These are phyloP conservation scores for Malus hybrid DNA, from an alignment of 331 rosid species.

Conservation along the genomic window DNA sequence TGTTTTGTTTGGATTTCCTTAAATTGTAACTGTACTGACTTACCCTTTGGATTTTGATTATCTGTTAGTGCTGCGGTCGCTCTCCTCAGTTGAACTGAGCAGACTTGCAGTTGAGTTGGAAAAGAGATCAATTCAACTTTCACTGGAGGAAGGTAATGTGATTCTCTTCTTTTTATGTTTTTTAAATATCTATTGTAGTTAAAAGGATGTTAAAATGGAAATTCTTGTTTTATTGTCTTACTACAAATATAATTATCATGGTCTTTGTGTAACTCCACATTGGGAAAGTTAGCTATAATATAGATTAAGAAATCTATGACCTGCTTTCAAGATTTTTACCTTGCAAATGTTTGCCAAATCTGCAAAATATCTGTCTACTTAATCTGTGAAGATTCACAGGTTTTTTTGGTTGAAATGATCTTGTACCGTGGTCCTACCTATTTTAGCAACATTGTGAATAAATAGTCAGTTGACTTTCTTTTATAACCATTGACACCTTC, in stretches of 20 bases:
- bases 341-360: neutral
- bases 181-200: neutral
- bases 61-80: conserved; percentile 62
- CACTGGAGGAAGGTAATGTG: conserved; percentile 83
- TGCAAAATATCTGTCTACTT: neutral
- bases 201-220: neutral
- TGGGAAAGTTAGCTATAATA: neutral
- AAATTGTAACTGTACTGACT: conserved; percentile 14
- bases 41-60: conserved; percentile 13
- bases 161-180: conserved; percentile 4
- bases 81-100: conserved; percentile 76
- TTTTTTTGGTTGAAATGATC: neutral
- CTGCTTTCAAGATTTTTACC: too few species aligned
- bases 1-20: conserved; percentile 19
- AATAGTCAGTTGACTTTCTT: neutral
- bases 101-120: conserved; percentile 91
- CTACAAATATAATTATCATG: neutral
- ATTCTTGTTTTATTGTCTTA: neutral
- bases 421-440: neutral
- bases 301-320: too few species aligned
- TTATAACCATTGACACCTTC: neutral
- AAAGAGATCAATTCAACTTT: conserved; percentile 93
- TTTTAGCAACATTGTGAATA: neutral
- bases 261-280: neutral
- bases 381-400: neutral